phyloP scores from a whole-genome alignment of 306 rosid species.

The Cucurbita ficifolia region DNA sequence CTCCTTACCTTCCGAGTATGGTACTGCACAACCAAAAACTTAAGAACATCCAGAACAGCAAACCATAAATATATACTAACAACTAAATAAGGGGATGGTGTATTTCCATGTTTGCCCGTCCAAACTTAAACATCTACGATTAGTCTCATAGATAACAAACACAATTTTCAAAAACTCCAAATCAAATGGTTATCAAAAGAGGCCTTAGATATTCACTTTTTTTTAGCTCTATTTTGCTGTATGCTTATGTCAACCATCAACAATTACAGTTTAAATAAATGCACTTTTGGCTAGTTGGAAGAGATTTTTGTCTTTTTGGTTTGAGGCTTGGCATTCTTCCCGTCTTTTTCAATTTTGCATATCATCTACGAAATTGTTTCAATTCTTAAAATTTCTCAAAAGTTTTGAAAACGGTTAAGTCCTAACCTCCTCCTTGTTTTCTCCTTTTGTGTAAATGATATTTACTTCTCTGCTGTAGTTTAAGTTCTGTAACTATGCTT shows the following conservation, averaged over 20 bases:
- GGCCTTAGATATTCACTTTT: too few relatives aligned
- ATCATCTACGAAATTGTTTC: not conserved
- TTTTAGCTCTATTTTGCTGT: not conserved
- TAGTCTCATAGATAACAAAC: too few relatives aligned
- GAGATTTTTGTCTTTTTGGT: not conserved
- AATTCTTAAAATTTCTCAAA: not conserved
- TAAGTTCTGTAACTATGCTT: conserved; percentile 19
- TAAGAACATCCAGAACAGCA: too few relatives aligned
- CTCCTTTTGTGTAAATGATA: not conserved
- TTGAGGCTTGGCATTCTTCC: not conserved
- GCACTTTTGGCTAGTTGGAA: not conserved
- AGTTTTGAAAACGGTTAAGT: not conserved
- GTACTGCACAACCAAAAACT: too few relatives aligned
- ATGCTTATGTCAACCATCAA: not conserved
- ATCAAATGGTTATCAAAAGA: too few relatives aligned
- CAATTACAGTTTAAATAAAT: not conserved
- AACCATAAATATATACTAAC: not conserved
- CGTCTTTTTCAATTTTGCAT: not conserved
- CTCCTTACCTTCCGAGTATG: not conserved
- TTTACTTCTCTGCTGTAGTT: not conserved
- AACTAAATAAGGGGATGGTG: not conserved
- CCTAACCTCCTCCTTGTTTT: not conserved
- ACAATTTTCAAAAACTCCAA: too few relatives aligned
- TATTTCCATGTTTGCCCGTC: not conserved
- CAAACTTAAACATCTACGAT: not conserved